Base-by-base conservation (phyloP, 441 rosid species). In the Theobroma grandiflorum region DNA sequence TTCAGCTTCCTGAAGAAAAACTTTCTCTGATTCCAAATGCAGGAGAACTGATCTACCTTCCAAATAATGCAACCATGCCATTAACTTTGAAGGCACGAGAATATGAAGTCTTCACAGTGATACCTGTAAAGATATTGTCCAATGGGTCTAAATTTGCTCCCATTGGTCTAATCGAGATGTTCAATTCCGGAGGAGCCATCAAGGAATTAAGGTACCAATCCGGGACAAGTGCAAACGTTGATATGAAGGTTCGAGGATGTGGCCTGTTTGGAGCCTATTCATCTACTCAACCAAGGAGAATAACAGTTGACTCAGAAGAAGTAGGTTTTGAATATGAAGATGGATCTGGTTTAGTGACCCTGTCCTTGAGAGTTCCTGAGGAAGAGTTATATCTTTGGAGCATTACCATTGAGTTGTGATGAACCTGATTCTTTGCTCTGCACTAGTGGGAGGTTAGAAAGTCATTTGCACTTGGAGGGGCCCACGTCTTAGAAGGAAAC, bases 1-100 rank as follows among this genome's bases (percentile, higher is more conserved):
- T 67, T 26, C 7, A 22, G 37, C 59, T 61, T 58, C 18, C 9
- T 31, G 43, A 9, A 79, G 18, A 22, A 68, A 47, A 26, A 26
- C 31, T 12, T 78, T 58, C 65, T 69, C 20, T 12, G 43, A 42
- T 70, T 20, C 38, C 53, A 80, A 77, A 71, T 83, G 71, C 89
- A 92, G 97, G 92, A 63, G 94, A 92, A 78, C 82, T 90, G 10
- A 81, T 85, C 66, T 89, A 87, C 86, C 89, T 92, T 61, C 94
- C 95, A 0, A 87, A 84, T 62, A 82, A 86, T 78, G 85, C 91
- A 67, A 77, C 89, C 2, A 49, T 92, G 82, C 93, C 98, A 35
- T 43, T 92, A 33, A 91, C 95, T 2, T 77, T 94, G 73, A 87
- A 89, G 74, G 79, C 91, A 8, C 85, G 89, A 15, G 91, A 87